Evolutionary conservation across 352 stramenopile species (phyloP).

Genomic region (Thalassiosira livingstoniorum): DNA sequence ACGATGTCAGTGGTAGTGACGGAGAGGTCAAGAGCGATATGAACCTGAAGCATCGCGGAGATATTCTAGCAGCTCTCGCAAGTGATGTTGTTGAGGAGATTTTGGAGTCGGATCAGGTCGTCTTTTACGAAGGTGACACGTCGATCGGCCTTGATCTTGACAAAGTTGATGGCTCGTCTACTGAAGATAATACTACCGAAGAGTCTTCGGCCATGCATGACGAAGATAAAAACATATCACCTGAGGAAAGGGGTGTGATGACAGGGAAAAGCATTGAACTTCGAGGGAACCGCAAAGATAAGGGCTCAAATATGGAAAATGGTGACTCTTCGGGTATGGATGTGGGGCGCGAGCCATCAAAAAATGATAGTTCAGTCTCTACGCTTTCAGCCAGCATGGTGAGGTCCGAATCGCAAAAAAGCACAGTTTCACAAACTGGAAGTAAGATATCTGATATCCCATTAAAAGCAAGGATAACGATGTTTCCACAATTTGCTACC

Average conservation of each 20-base stretch:
- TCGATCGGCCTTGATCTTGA: constrained; percentile 78
- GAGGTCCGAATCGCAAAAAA: constrained; percentile 39
- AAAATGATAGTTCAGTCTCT: constrained; percentile 36
- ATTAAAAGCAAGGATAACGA: constrained; percentile 77
- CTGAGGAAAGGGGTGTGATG: constrained; percentile 24
- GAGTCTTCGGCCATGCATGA: not conserved
- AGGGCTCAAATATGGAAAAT: too few species aligned
- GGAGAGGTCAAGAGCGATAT: constrained; percentile 74
- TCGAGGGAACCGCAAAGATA: too few species aligned
- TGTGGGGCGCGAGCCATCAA: not conserved
- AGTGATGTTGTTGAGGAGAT: constrained; percentile 82
- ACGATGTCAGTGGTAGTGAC: constrained; percentile 69
- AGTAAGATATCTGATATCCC: constrained; percentile 30
- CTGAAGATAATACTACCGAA: not conserved
- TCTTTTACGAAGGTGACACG: constrained; percentile 44
- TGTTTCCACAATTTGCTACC: constrained; percentile 80
- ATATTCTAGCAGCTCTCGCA: constrained; percentile 79
- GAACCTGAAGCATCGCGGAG: constrained; percentile 80
- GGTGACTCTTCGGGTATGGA: not conserved
- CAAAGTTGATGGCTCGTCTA: constrained; percentile 19
- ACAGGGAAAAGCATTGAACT: constrained; percentile 32
- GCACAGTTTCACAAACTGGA: constrained; percentile 5
- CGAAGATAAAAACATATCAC: not conserved
- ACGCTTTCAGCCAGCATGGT: constrained; percentile 32
- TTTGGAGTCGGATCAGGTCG: constrained; percentile 66